Conservation (phyloP, 2,329 filamentous ascomycete species). For the Paracoccidioides lutzii region DNA sequence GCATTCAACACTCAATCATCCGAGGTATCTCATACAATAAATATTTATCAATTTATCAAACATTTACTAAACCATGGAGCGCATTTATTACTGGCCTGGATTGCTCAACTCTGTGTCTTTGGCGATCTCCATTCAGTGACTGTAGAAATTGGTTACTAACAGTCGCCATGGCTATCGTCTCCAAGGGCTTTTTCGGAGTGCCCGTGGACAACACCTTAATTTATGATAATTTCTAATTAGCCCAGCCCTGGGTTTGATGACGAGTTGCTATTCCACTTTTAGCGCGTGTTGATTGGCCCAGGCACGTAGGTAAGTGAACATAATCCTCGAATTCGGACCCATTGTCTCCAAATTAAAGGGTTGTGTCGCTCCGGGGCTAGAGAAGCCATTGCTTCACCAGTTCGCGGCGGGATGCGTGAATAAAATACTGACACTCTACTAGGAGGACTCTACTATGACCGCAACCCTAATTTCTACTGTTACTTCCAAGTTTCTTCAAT, state of each 20-base stretch:
- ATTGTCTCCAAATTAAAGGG: constrained; percentile 1
- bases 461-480: neutral
- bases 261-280: neutral
- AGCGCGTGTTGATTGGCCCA: neutral
- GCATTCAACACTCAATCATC: too few species aligned
- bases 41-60: too few species aligned
- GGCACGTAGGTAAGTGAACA: neutral
- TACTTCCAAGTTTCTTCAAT: too few species aligned
- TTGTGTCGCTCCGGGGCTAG: neutral
- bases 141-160: too few species aligned
- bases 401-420: neutral
- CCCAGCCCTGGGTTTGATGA: neutral
- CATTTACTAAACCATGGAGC: too few species aligned
- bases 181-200: neutral
- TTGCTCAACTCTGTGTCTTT: too few species aligned
- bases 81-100: too few species aligned
- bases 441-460: neutral
- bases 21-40: too few species aligned
- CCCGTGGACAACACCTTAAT: neutral
- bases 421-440: neutral
- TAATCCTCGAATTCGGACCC: neutral
- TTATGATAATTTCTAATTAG: neutral
- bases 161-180: too few species aligned
- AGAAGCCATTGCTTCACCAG: constrained; percentile 1
- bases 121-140: too few species aligned